Conservation (phyloP, 139 green algal species). For the Closterium sp. region DNA sequence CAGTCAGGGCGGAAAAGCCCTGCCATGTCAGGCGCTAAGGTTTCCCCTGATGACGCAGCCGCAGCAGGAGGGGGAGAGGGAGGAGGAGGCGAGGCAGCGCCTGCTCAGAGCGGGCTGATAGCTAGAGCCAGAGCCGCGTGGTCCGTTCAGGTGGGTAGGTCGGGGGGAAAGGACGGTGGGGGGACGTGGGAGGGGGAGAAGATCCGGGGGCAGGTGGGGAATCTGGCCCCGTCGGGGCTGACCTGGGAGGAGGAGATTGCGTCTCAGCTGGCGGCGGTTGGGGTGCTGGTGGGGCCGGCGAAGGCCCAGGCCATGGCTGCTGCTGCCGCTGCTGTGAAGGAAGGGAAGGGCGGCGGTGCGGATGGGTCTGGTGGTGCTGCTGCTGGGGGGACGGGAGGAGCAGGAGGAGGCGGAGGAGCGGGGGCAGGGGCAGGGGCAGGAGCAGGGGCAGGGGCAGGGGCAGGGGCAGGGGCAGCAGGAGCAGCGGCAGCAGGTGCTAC, state of each 20-base stretch:
- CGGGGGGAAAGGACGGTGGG: neutral
- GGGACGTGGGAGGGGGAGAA: neutral
- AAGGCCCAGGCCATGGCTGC: neutral
- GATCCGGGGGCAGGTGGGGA: neutral
- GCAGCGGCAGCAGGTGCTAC: neutral
- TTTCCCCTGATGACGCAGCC: neutral
- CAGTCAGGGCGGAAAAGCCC: neutral
- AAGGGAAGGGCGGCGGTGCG: neutral
- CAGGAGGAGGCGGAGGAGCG: neutral
- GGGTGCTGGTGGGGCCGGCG: neutral
- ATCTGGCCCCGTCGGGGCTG: neutral
- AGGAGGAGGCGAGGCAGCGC: neutral
- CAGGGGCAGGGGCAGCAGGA: neutral
- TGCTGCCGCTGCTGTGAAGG: neutral
- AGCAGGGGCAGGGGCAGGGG: neutral
- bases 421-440: neutral
- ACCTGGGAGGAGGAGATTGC: slow-evolving; percentile 9
- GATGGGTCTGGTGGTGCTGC: neutral
- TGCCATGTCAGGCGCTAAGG: neutral
- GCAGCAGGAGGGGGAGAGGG: neutral
- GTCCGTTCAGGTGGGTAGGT: neutral
- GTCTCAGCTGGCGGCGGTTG: neutral
- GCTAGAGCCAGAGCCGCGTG: neutral
- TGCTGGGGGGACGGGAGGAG: neutral
- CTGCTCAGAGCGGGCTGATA: neutral